Evolutionary conservation across 2,329 filamentous ascomycete species (phyloP).

Genomic region (Lecanosticta acicola): DNA sequence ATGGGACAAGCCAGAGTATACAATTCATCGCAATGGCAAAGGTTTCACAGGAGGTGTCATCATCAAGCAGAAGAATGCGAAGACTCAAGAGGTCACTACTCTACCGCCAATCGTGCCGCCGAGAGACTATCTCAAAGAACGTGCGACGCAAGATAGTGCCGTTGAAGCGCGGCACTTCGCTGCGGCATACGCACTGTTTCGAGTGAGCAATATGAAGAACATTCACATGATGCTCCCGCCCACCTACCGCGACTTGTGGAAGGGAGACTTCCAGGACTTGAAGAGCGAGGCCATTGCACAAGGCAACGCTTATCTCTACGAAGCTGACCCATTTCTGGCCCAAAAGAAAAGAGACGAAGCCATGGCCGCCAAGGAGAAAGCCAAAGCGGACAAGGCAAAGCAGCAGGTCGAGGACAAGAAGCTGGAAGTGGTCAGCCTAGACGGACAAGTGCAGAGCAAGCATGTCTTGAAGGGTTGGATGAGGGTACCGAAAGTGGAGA

Average conservation of each 20-base stretch:
- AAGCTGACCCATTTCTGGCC: constrained; percentile 85
- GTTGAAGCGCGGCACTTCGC: constrained; percentile 91
- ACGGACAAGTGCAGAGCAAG: constrained; percentile 35
- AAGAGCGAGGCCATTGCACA: constrained; percentile 76
- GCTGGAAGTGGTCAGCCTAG: constrained; percentile 48
- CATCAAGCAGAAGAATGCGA: constrained; percentile 65
- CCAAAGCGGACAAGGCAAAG: constrained; percentile 63
- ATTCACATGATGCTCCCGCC: constrained; percentile 91
- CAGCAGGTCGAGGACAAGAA: constrained; percentile 48
- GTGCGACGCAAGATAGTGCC: constrained; percentile 69
- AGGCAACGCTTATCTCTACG: constrained; percentile 81
- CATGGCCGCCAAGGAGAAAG: constrained; percentile 70
- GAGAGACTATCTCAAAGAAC: constrained; percentile 61
- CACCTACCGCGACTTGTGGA: constrained; percentile 85
- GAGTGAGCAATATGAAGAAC: constrained; percentile 93
- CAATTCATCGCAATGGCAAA: constrained; percentile 47
- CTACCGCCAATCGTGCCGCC: constrained; percentile 81
- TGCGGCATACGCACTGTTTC: constrained; percentile 83
- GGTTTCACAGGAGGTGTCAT: constrained; percentile 67
- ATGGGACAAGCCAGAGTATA: constrained; percentile 92
- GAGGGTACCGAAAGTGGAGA: constrained; percentile 81
- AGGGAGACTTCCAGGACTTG: constrained; percentile 72
- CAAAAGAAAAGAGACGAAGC: constrained; percentile 74
- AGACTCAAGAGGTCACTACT: constrained; percentile 70
- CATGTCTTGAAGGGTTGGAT: constrained; percentile 63